Base-by-base conservation (phyloP, 1,284 basidiomycete species). In the Ceratobasidium sp. region DNA sequence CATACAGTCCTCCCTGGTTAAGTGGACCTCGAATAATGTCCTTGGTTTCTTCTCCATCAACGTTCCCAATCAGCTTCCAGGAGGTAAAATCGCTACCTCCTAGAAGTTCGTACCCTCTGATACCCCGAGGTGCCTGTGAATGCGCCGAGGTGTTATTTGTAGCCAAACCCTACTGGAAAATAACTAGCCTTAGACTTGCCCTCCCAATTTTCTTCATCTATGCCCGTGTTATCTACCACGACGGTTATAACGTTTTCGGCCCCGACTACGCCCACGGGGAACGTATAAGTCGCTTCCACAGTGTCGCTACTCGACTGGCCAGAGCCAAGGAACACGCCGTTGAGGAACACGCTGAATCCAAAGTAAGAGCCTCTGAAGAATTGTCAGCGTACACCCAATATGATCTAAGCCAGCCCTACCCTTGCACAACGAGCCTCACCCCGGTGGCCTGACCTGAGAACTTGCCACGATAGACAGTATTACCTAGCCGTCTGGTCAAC, bases 321-420 rank as follows among this genome's bases (percentile, higher is more conserved):
- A 6, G 80, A 81, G 8, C 82, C 82, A 3, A 84, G 75, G 76
- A 82, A 83, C 22, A 77, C 75, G 1, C 75, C 76, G 73, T 84
- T 84, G 35, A 84, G 70, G 76, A 80, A 84, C 0, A 76, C 80
- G n/a, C 79, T 80, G 68, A 81, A 82, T 0, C 80, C 82, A 67
- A 80, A 82, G 1, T 79, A 81, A 72, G 77, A 80, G 15, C 82
- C 82, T 15, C 82, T 81, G 7, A 53, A 38, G 50, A 32, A 56
- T 56, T 38, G 55, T 31, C 22, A 45, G 12, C 22, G 17, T 17
- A 35, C 7, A 17, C n/a, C n/a, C n/a, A n/a, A n/a, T n/a, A n/a
- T n/a, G n/a, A n/a, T n/a, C 43, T 20, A 34, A 50, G 13, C 17
- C 29, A 35, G n/a, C 53, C 72, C 73, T 15, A 81, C 80, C 81